Conservation (phyloP, 805 yeast species). For the Kurtzmaniella fragi region DNA sequence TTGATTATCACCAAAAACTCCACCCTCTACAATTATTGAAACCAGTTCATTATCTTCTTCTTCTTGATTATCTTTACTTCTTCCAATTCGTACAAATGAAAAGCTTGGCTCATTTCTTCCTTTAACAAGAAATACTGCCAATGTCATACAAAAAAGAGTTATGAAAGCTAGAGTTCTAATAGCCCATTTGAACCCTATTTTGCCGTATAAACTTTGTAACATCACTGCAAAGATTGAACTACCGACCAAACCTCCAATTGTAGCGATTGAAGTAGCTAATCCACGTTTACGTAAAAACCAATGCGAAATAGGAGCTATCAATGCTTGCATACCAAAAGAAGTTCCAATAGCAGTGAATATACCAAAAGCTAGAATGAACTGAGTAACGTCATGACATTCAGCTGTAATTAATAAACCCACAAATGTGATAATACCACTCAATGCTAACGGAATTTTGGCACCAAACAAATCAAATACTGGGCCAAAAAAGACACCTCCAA, state of each 20-base stretch:
- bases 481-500: conserved; percentile 36
- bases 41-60: too few relatives aligned
- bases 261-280: conserved; percentile 41
- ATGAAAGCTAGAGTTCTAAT: conserved; percentile 45
- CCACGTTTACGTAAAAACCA: conserved; percentile 42
- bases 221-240: conserved; percentile 51
- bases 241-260: conserved; percentile 49
- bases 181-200: conserved; percentile 52
- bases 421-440: conserved; percentile 32
- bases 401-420: conserved; percentile 43
- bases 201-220: conserved; percentile 43
- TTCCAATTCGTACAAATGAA: too few relatives aligned
- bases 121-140: conserved; percentile 17
- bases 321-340: conserved; percentile 37
- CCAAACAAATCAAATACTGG: conserved; percentile 44
- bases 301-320: conserved; percentile 40
- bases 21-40: too few relatives aligned
- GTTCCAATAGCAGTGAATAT: conserved; percentile 43
- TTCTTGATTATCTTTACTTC: too few relatives aligned
- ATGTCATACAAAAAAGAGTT: conserved; percentile 29
- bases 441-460: conserved; percentile 28
- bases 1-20: too few relatives aligned
- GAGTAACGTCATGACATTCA: conserved; percentile 39
- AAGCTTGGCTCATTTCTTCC: conserved; percentile 20
- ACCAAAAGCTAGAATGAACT: conserved; percentile 50